Base-by-base conservation (phyloP, 352 stramenopile species). In the Pythium aphanidermatum region DNA sequence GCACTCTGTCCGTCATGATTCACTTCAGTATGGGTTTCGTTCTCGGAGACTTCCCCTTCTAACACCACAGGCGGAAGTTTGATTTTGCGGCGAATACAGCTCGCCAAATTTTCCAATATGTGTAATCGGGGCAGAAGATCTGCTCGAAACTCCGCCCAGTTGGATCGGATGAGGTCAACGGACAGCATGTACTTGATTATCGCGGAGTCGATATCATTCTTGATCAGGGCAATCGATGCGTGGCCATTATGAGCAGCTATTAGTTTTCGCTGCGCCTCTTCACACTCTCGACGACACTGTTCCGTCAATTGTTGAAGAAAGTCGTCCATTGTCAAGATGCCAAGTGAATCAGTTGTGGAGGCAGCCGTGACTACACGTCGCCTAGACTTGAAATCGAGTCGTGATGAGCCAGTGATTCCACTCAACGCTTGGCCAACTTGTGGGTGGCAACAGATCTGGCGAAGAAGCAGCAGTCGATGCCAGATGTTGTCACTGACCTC, bases 371-470 rank as follows among this genome's bases (percentile, higher is more conserved):
- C 13, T 21, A 5, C 3, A 14, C 24, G 27, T 71, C 51, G 21
- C 19, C 17, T 31, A 13, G 5, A 11, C n/a, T 6, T n/a, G 43
- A 37, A 28, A 24, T 14, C 61, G 44, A 11, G 19, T 36, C 1
- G n/a, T n/a, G n/a, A n/a, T n/a, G 46, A 23, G 9, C 38, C 49
- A 39, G 48, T 43, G 16, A 51, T 46, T 4, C 48, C 46, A 4
- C 39, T 46, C 5, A 73, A 37, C 19, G 61, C 58, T 13, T 66
- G 68, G 7, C 80, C 79, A 13, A 97, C 74, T 58, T 96, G 86
- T 6, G 89, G 91, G 62, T 98, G 91, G 34, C 87, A 97, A 49
- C 91, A 98, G 4, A 95, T 76, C 52, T 96, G 88, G 12, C 89
- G 77, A 26, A 98, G 62, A 27, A 78, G 55, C 16, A 96, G 65